phyloP scores from a whole-genome alignment of 495 filamentous ascomycete genomes.

The Podospora pseudocomata region DNA sequence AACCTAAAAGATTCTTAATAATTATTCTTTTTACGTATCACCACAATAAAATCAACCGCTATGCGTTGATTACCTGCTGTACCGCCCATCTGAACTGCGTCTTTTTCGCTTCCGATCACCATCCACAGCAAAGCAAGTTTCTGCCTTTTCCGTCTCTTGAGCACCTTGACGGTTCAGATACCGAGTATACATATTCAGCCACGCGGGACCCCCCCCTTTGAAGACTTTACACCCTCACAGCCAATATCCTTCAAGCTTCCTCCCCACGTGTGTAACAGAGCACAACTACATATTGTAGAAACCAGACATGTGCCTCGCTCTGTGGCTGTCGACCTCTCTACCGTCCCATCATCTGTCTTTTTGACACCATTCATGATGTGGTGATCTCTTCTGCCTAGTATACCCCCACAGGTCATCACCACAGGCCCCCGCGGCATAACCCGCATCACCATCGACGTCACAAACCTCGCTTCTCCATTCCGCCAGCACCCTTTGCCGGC shows the following conservation, averaged over 20 bases:
- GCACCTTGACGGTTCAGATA: not conserved
- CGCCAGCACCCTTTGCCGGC: not conserved
- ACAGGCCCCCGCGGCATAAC: not conserved
- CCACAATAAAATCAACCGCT: not conserved
- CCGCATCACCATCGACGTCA: not conserved
- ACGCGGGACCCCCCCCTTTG: not conserved
- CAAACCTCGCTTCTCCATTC: not conserved
- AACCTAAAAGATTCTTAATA: not conserved
- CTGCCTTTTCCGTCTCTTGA: not conserved
- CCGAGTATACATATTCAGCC: not conserved
- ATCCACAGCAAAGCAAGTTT: not conserved
- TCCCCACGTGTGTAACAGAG: constrained; percentile 30
- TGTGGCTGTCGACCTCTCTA: not conserved
- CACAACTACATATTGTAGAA: not conserved
- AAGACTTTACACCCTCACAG: not conserved
- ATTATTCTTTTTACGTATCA: not conserved
- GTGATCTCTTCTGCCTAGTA: not conserved
- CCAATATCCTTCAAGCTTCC: constrained; percentile 31
- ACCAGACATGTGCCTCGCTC: not conserved
- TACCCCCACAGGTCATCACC: not conserved
- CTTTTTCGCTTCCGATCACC: not conserved
- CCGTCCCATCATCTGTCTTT: not conserved
- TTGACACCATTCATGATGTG: not conserved
- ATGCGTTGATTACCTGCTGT: not conserved
- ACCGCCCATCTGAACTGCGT: not conserved